These are phyloP conservation scores for Wolfiporia cocos DNA, from an alignment of 1,284 basidiomycete species.

Conservation along the genomic window DNA sequence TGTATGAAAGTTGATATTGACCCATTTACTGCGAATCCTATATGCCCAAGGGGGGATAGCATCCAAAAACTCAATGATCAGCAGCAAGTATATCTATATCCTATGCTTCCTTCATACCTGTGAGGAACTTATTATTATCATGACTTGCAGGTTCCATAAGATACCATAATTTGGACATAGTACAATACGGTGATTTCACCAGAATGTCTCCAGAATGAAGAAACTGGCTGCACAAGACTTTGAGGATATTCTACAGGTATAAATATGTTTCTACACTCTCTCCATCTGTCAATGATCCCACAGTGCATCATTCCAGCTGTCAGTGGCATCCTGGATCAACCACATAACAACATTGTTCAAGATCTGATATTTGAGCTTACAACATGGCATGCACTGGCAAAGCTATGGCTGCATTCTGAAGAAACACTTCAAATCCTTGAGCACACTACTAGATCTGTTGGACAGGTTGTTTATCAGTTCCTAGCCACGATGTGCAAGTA, in stretches of 20 bases:
- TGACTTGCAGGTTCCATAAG: constrained; percentile 19
- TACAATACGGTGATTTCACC: constrained; percentile 21
- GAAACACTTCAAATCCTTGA: constrained; percentile 16
- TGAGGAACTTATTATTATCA: too few relatives aligned
- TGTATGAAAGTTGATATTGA: constrained; percentile 23
- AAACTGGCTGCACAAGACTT: constrained; percentile 24
- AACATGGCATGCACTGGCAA: constrained; percentile 26
- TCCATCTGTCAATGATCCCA: neutral
- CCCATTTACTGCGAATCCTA: constrained; percentile 8
- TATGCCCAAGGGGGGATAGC: neutral
- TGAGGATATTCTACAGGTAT: constrained; percentile 25
- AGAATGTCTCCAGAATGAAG: constrained; percentile 21
- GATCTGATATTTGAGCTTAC: constrained; percentile 23
- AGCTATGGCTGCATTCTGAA: constrained; percentile 26
- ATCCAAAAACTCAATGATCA: constrained; percentile 10
- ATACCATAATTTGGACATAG: constrained; percentile 24
- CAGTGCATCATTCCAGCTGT: constrained; percentile 27
- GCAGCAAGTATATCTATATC: constrained; percentile 10
- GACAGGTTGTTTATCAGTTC: constrained; percentile 17
- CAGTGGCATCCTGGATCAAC: constrained; percentile 20
- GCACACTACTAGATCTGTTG: constrained; percentile 12
- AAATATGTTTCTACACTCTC: neutral
- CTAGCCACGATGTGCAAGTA: constrained; percentile 9
- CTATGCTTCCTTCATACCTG: too few relatives aligned
- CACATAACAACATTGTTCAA: constrained; percentile 15